Conservation (phyloP, 1,284 basidiomycete genomes). For the Pascua sp. region DNA sequence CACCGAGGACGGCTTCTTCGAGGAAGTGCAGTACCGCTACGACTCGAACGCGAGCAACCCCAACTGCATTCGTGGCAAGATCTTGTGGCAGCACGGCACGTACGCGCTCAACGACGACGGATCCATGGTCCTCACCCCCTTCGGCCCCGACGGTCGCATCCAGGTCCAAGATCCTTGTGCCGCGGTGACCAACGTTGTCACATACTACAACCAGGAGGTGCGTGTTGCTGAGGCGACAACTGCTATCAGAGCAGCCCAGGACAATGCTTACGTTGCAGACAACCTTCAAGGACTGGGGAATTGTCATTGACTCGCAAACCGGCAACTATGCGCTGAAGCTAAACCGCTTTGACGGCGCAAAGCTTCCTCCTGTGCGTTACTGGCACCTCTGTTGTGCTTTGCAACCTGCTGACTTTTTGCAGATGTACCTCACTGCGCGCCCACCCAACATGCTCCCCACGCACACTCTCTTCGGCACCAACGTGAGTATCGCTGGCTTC, state of each 20-base stretch:
- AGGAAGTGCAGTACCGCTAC: constrained; percentile 83
- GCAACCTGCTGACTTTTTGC: not conserved
- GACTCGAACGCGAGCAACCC: constrained; percentile 60
- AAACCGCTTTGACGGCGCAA: constrained; percentile 46
- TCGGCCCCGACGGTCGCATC: constrained; percentile 74
- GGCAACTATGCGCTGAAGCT: constrained; percentile 41
- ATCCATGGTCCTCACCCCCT: constrained; percentile 66
- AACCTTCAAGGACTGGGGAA: constrained; percentile 45
- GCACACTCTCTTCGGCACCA: constrained; percentile 44
- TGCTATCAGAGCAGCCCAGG: constrained; percentile 3
- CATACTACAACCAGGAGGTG: constrained; percentile 68
- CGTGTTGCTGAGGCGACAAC: constrained; percentile 2
- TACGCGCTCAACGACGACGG: constrained; percentile 68
- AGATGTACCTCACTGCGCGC: constrained; percentile 44
- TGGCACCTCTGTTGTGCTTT: not conserved
- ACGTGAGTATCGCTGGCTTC: constrained; percentile 20
- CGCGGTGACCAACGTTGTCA: constrained; percentile 76
- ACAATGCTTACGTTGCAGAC: constrained; percentile 14
- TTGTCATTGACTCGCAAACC: constrained; percentile 38
- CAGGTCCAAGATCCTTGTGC: constrained; percentile 88
- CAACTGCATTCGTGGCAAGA: constrained; percentile 65
- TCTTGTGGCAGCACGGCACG: constrained; percentile 81
- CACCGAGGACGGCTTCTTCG: constrained; percentile 68
- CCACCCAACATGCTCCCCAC: constrained; percentile 52
- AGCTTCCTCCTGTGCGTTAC: constrained; percentile 43